Evolutionary conservation across 2,329 filamentous ascomycete genomes (phyloP).

Genomic region (Neofusicoccum sp.): DNA sequence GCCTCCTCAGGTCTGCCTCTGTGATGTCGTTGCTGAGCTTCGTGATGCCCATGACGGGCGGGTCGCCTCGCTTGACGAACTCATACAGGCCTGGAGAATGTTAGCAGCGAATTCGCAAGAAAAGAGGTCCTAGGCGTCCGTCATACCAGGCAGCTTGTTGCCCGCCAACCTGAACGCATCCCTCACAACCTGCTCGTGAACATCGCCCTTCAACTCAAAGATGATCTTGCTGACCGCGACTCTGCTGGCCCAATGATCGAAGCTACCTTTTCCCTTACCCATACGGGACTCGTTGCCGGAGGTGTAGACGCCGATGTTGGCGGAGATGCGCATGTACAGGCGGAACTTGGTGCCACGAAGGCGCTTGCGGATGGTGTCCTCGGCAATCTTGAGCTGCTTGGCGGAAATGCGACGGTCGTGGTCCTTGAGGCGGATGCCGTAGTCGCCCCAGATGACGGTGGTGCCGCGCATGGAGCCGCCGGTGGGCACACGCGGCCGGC

Average conservation of each 20-base stretch:
- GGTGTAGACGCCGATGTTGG: conserved; percentile 92
- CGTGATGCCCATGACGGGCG: conserved; percentile 86
- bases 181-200: conserved; percentile 91
- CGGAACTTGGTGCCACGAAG: conserved; percentile 89
- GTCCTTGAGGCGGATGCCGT: conserved; percentile 88
- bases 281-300: conserved; percentile 97
- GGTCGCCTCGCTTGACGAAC: conserved; percentile 89
- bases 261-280: conserved; percentile 97
- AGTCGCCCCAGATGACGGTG: conserved; percentile 94
- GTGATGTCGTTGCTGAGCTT: conserved; percentile 81
- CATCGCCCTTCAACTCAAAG: conserved; percentile 85
- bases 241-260: conserved; percentile 93
- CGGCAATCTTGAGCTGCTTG: conserved; percentile 80
- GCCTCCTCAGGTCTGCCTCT: conserved; percentile 76
- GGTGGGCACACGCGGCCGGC: conserved; percentile 80
- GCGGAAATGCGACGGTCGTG: conserved; percentile 89
- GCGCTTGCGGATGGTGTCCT: conserved; percentile 87
- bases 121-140: not conserved
- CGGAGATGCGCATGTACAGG: conserved; percentile 84
- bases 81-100: conserved; percentile 69
- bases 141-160: conserved; percentile 86
- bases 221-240: conserved; percentile 88
- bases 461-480: conserved; percentile 91
- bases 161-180: conserved; percentile 94
- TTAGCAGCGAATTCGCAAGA: not conserved